These are phyloP conservation scores for Lyophyllum decastes DNA, from an alignment of 768 basidiomycete species.

Conservation along the genomic window DNA sequence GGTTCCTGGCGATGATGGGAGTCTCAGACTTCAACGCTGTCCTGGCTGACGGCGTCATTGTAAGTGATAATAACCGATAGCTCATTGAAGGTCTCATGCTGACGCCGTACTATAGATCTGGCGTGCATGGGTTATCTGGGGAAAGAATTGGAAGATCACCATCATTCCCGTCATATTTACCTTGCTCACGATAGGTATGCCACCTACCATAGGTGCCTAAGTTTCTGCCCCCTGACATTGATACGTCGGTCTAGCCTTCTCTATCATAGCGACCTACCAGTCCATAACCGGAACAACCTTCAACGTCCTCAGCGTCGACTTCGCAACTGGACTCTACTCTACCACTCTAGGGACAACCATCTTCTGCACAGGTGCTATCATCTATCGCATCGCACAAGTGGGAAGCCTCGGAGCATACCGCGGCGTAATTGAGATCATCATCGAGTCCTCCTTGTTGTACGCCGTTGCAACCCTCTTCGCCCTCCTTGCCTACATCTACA, in stretches of 20 bases:
- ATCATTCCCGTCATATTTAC: slow-evolving; percentile 10
- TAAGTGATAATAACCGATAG: background rate
- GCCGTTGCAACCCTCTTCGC: slow-evolving; percentile 14
- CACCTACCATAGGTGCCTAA: too few species aligned
- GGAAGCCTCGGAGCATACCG: slow-evolving; percentile 9
- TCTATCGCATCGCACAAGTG: slow-evolving; percentile 9
- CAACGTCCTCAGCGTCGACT: slow-evolving; percentile 10
- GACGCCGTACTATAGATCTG: slow-evolving; percentile 10
- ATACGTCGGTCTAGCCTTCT: slow-evolving; percentile 4
- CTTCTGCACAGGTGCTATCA: slow-evolving; percentile 11
- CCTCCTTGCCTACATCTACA: slow-evolving; percentile 8
- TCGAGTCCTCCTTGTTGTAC: slow-evolving; percentile 13
- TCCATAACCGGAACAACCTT: slow-evolving; percentile 10
- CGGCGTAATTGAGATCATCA: slow-evolving; percentile 11
- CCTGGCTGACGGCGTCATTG: slow-evolving; percentile 12
- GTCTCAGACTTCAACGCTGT: slow-evolving; percentile 12
- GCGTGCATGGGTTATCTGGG: slow-evolving; percentile 18
- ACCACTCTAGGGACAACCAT: slow-evolving; percentile 13
- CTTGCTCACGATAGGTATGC: slow-evolving; percentile 8
- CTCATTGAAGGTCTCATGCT: background rate
- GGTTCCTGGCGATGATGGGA: slow-evolving; percentile 6
- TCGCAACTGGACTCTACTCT: slow-evolving; percentile 13
- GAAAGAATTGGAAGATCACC: slow-evolving; percentile 9
- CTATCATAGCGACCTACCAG: slow-evolving; percentile 10
- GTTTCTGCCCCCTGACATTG: too few species aligned